Base-by-base conservation (phyloP, 1,139 yeast species). In the Ogataea hybrid region DNA sequence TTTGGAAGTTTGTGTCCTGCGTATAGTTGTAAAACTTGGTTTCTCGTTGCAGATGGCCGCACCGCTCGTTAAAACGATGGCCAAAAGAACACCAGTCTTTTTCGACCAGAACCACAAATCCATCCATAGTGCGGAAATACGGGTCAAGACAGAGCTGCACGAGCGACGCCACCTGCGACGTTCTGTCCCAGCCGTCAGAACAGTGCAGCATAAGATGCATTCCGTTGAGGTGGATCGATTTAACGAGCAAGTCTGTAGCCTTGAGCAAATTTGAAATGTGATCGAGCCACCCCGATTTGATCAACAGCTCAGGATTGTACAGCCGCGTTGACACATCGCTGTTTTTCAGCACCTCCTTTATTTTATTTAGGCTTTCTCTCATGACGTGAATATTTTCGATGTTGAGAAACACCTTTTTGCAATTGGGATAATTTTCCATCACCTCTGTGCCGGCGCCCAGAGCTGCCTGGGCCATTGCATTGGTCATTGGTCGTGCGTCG, bases 181-280 rank as follows among this genome's bases (percentile, higher is more conserved):
- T 94, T 46, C 98, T 71, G 61, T 92, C 98, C 98, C 98, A 92
- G 0, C 98, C 98, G 66, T 92, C 98, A 0, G 97, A 89, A 60
- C 98, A 92, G 64, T 92, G 98, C 9, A 94, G 76, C 6, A 92
- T 61, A 6, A 92, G 77, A 61, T 90, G 94, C 11, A 95, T 84
- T 47, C 83, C 81, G 58, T 88, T 86, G 54, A 83, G 77, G 48
- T 87, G 88, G 17, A 92, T 75, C 20, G 92, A 84, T 54, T 87
- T 84, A 28, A 84, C 79, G 38, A 92, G 76, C 35, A 87, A 71
- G 44, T 86, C 90, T 0, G 92, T 84, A 0, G 95, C 84, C 34
- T 81, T 82, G 40, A 92, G 61, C 25, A 92, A 73, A 14, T 83
- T 71, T 8, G 81, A 72, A 5, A 87, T 66, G 46, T 89, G 80